Evolutionary conservation across 768 basidiomycete species (phyloP).

Genomic region (Hericium erinaceus): DNA sequence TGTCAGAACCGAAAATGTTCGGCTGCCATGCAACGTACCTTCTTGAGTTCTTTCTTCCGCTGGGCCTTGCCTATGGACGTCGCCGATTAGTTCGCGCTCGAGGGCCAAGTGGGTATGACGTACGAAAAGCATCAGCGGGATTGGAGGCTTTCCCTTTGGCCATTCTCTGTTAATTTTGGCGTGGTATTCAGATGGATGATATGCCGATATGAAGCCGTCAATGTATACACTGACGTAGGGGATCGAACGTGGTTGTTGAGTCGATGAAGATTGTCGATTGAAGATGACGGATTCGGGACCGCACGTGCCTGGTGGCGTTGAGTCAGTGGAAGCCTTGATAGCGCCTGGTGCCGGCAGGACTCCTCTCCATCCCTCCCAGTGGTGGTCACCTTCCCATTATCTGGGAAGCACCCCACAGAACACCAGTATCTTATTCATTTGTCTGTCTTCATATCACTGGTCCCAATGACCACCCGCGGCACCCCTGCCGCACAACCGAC

Average conservation of each 20-base stretch:
- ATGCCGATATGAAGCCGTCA: no score
- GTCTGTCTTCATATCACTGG: background rate
- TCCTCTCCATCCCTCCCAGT: conserved; percentile 12
- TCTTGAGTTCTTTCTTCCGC: conserved; percentile 92
- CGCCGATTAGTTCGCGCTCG: no score
- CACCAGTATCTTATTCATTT: conserved; percentile 2
- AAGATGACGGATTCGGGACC: conserved; percentile 6
- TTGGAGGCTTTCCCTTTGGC: conserved; percentile 81
- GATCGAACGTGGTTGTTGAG: conserved; percentile 50
- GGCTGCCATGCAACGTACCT: conserved; percentile 39
- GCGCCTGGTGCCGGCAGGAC: background rate
- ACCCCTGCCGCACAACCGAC: conserved; percentile 21
- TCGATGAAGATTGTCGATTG: conserved; percentile 5
- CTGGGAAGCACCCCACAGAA: conserved; percentile 35
- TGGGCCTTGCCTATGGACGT: conserved; percentile 69
- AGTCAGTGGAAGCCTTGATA: conserved; percentile 15
- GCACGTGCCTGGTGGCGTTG: conserved; percentile 19
- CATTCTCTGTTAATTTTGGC: conserved; percentile 32
- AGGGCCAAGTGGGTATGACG: conserved; percentile 23
- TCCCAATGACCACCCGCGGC: conserved; percentile 12
- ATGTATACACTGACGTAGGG: background rate
- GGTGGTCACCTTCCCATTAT: conserved; percentile 33
- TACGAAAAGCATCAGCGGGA: conserved; percentile 90
- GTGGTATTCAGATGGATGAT: background rate
- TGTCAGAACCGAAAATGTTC: background rate